Base-by-base conservation (phyloP, 2,329 filamentous ascomycete species). In the Fusarium veterinarium region DNA sequence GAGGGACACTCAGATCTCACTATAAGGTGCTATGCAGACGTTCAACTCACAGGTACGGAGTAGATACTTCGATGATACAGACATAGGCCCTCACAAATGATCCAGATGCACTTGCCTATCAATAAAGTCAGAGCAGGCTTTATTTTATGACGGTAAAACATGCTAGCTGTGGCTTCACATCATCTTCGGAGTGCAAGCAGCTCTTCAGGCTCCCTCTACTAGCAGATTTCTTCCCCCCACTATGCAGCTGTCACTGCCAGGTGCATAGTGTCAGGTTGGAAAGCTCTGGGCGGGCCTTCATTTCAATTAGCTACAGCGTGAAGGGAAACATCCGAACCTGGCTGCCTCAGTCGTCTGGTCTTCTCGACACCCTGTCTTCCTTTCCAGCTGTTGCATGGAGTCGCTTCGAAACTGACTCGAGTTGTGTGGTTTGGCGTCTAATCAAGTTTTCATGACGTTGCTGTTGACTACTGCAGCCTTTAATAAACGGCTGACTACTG, bases 211-310 rank as follows among this genome's bases (percentile, higher is more conserved):
- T 57, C 38, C 23, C 20, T 45, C 56, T 61, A 57, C 60, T 56
- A 64, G 71, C 72, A 73, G 73, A 42, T 38, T 68, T 65, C 45
- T 19, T 17, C 67, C 66, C 69, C 68, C 75, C 74, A 72, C 74
- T 64, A 45, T 56, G 63, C 62, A 55, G 72, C 63, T 77, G 72
- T 77, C 75, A 75, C 72, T 75, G 46, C 72, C 55, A 60, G 71
- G 69, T 55, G 42, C 60, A 53, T 67, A 67, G 64, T 60, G 59
- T 64, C 75, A 60, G 64, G 64, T 73, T 75, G 68, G 60, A 40
- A 60, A 41, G 61, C 63, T 61, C 52, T 60, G 52, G 56, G 58
- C 58, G 33, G 49, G 49, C 28, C 52, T 51, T 69, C 46, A 45
- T 55, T 57, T 60, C 56, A 28, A 64, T 60, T 71, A 72, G 64